Evolutionary conservation across 2,329 filamentous ascomycete genomes (phyloP), one percentile per base, ranked within the genome.

Genomic region (Sarocladium oryzae): DNA sequence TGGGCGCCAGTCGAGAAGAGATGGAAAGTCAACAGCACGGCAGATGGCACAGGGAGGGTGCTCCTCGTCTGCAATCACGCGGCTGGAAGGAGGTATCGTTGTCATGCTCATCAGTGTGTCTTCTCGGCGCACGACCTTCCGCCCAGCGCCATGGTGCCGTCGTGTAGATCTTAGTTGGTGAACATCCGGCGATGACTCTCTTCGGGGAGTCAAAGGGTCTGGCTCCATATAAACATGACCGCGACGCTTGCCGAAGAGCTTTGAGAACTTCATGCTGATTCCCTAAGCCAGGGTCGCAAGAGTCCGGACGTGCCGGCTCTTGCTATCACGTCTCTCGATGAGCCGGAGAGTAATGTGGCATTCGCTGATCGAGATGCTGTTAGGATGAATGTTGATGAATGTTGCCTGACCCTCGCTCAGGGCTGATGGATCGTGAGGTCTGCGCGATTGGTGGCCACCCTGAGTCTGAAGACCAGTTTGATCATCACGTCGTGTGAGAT

Each of bases 21-120:
- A 58, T 23, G 64, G 62, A 52, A 71, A 70, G 51, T 69, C 66
- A 37, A 66, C 66, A 45, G 60, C 63, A 9, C 60, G 57, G 55
- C 69, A 71, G 2, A 58, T 57, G 13, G 60, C 56, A 51, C 67
- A 69, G 30, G 49, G 46, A 20, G 35, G 40, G 16, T 50, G 37
- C 13, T 45, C 50, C 18, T 52, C 41, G 45, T 51, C 48, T 9
- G 51, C 46, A 11, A 41, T 28, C 16, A 53, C 21, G 9, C 35
- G 30, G 32, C 36, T 20, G 15, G 46, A 49, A 3, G 46, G 30
- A 37, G 18, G 16, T 35, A 11, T 36, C 18, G 33, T 49, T 13
- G 33, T 46, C 52, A 30, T 49, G 40, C 23, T 50, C 52, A 16
- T 55, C 26, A 48, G 11, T 10, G 37, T 33, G 23, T 15, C 23